Conservation (phyloP, 2,329 filamentous ascomycete species). For the Aspergillus floridensis region DNA sequence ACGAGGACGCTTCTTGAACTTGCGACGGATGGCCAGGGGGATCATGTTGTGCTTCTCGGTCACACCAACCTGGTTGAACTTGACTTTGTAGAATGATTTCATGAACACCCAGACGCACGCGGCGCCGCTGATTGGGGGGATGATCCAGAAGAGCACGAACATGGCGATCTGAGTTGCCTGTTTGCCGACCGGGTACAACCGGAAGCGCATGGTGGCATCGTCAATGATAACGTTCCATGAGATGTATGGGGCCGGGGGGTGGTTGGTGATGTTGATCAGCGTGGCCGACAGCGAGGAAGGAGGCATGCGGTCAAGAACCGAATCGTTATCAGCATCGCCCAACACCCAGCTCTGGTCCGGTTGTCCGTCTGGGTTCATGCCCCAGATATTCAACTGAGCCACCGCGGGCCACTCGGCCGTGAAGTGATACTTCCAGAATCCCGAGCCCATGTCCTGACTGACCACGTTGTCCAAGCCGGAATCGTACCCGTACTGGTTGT, state of each 20-base stretch:
- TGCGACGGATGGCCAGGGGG: constrained; percentile 8
- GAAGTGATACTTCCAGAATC: constrained; percentile 58
- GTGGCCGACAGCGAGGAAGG: constrained; percentile 57
- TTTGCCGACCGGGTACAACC: constrained; percentile 53
- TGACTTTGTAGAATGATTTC: constrained; percentile 61
- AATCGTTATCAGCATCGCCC: constrained; percentile 62
- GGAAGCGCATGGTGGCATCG: constrained; percentile 55
- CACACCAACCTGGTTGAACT: constrained; percentile 58
- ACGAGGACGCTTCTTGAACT: constrained; percentile 1
- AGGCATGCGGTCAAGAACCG: constrained; percentile 59
- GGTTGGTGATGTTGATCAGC: constrained; percentile 57
- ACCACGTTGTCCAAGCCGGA: constrained; percentile 55
- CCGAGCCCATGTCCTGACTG: constrained; percentile 44
- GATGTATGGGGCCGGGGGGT: constrained; percentile 53
- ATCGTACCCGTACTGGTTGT: constrained; percentile 63
- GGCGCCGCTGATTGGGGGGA: constrained; percentile 52
- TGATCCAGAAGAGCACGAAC: constrained; percentile 52
- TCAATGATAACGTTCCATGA: constrained; percentile 56
- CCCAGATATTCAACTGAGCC: constrained; percentile 64
- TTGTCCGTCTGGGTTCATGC: constrained; percentile 60
- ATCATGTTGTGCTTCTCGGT: constrained; percentile 40
- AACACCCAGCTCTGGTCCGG: constrained; percentile 59
- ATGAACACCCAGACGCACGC: constrained; percentile 56
- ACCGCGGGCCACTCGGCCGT: constrained; percentile 63
- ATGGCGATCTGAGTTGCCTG: constrained; percentile 54